phyloP scores from a whole-genome alignment of 352 stramenopile species.

The Thalassiosira ordinaria region DNA sequence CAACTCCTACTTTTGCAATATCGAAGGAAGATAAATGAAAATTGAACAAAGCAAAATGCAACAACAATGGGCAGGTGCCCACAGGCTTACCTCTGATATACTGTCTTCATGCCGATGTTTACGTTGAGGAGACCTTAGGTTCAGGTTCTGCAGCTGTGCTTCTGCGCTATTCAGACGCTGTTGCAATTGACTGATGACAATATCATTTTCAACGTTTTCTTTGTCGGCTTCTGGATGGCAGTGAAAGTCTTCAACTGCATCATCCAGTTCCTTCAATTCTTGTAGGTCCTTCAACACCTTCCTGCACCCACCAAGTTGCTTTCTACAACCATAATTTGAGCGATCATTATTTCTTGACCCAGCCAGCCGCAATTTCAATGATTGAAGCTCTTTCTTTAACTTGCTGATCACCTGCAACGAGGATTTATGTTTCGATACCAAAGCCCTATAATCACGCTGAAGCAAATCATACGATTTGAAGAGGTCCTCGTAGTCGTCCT shows the following conservation, averaged over 20 bases:
- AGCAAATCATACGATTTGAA: constrained; percentile 34
- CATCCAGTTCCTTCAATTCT: too few species aligned
- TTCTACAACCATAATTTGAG: constrained; percentile 4
- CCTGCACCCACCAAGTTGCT: constrained; percentile 8
- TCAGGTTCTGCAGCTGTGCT: constrained; percentile 29
- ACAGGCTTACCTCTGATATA: constrained; percentile 8
- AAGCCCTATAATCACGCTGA: constrained; percentile 11
- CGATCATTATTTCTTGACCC: not conserved
- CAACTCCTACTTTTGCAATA: constrained; percentile 8
- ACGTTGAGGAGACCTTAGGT: too few species aligned
- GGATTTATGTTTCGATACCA: constrained; percentile 41
- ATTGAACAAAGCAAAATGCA: too few species aligned
- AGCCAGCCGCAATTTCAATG: constrained; percentile 31
- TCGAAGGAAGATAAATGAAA: too few species aligned
- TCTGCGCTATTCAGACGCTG: constrained; percentile 35
- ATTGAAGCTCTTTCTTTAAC: constrained; percentile 37
- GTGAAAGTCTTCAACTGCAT: too few species aligned
- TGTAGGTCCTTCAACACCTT: constrained; percentile 5
- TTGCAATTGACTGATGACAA: constrained; percentile 13
- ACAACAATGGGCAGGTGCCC: not conserved
- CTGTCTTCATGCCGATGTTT: not conserved
- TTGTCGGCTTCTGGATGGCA: constrained; percentile 14
- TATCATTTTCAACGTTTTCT: constrained; percentile 30
- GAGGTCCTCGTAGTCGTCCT: constrained; percentile 44
- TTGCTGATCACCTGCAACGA: constrained; percentile 30